Evolutionary conservation across 1,284 basidiomycete species (phyloP).

Genomic region (Megacollybia platyphylla): DNA sequence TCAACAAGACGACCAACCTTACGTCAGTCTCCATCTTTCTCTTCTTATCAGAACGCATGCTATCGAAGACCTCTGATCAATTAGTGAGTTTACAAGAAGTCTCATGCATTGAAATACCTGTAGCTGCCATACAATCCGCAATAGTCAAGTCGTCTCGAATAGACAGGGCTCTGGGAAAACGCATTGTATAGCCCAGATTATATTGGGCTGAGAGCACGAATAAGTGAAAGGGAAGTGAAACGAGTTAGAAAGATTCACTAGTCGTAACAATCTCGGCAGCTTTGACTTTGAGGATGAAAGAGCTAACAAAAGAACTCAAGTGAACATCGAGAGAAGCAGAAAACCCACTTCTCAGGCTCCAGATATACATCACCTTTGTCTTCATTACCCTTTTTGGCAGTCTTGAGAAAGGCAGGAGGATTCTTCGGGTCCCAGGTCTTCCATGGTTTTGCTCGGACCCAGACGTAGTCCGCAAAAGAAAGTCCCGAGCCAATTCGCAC

Average conservation of each 20-base stretch:
- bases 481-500: conserved; percentile 82
- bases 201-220: conserved; percentile 41
- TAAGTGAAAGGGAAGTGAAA: not conserved
- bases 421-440: conserved; percentile 56
- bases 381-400: conserved; percentile 41
- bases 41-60: conserved; percentile 49
- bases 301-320: conserved; percentile 28
- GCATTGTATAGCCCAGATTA: conserved; percentile 66
- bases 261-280: conserved; percentile 76
- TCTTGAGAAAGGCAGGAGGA: conserved; percentile 50
- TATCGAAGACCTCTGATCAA: conserved; percentile 32
- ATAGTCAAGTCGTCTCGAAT: conserved; percentile 66
- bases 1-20: conserved; percentile 23
- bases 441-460: conserved; percentile 68
- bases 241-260: conserved; percentile 26
- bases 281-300: conserved; percentile 82
- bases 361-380: conserved; percentile 77
- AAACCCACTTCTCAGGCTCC: conserved; percentile 39
- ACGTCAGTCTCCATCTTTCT: conserved; percentile 52
- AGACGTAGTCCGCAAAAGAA: conserved; percentile 73
- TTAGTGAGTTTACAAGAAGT: conserved; percentile 1
- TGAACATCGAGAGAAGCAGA: not conserved
- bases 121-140: conserved; percentile 57
- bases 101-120: conserved; percentile 27
- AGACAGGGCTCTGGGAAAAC: conserved; percentile 75